Evolutionary conservation across 768 basidiomycete genomes (phyloP), one percentile per base, ranked within the genome.

Genomic region (Mycena albidolilacea): DNA sequence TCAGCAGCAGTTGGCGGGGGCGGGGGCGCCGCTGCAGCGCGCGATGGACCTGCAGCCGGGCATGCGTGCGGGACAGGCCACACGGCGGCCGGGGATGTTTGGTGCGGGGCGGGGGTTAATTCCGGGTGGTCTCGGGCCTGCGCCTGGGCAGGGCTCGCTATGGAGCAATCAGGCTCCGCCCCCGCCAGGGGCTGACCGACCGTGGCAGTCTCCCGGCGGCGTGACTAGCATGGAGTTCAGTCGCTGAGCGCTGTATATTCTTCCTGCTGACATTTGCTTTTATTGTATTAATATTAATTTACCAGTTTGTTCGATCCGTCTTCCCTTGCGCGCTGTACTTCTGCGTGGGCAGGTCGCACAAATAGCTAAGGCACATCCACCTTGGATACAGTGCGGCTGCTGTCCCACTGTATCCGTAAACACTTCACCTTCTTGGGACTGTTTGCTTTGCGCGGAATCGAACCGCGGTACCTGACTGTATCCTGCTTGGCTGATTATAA

Each of bases 21-120:
- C 79, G 0, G 79, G 80, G 6, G 77, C 79, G 0, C 83, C 84
- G 17, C 79, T 87, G 67, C 89, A 88, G 76, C 82, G 88, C 35
- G 82, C 85, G 30, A 81, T 88, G 82, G 90, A 90, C 62, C 75
- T 89, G 72, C 89, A 87, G 48, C 86, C 85, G n/a, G 84, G 83
- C 17, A 85, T 87, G 82, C 85, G 90, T 19, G 82, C 87, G 76
- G 90, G 86, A 14, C 86, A 86, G 9, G 88, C 86, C 75, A 85
- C 82, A 15, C 85, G 91, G 72, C 84, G 91, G 76, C 82, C 90
- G 12, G 88, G 87, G 60, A 91, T 91, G 82, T 92, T 92, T 78
- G 89, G 88, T 35, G 81, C 78, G 38, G 84, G 82, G n/a, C 84
- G 83, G 66, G 80, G 84, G 66, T 65, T 80, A 69, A 76, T 84